Base-by-base conservation (phyloP, 2,329 filamentous ascomycete genomes). In the Aureobasidium uvarum region DNA sequence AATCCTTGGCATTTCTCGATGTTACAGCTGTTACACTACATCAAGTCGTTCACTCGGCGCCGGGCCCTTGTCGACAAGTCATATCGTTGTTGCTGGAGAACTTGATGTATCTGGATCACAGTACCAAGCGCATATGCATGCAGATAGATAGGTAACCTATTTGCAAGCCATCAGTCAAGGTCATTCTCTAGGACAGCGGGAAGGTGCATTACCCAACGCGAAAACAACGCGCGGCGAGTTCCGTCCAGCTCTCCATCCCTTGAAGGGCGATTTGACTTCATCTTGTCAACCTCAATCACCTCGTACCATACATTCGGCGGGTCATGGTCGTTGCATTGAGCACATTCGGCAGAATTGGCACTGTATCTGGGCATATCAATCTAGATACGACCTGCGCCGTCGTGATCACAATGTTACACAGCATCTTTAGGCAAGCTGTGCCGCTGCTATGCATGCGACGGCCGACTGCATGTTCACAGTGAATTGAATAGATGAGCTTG, bases 331-430 rank as follows among this genome's bases (percentile, higher is more conserved):
- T 39, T 6, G 20, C 10, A 10, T 38, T 33, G 16, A 38, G 33
- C 13, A 55, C 4, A 33, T 33, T 10, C 3, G 6, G 3, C 7
- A 41, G 33, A 31, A 6, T 14, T 38, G 33, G 25, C 20, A 54
- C 13, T 25, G 31, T 13, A 7, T 36, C 10, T 13, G 10, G n/a
- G n/a, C 50, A n/a, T 2, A 8, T n/a, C 31, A 36, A 11, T 11
- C 2, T 6, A 52, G 10, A 36, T 5, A 5, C 25, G 51, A 20
- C 31, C 11, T 36, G 50, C n/a, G 23, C 13, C 31, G 31, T 18
- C 14, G 48, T 38, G 10, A 39, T 16, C 25, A 48, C 28, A 4
- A 62, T 50, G 58, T 62, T 62, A 41, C 58, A 62, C 58, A 39
- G 28, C 55, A 46, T 46, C 45, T 38, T 6, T 18, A 50, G 43